These are phyloP conservation scores for Mycena kentingensis DNA, from an alignment of 768 basidiomycete species.

Conservation along the genomic window DNA sequence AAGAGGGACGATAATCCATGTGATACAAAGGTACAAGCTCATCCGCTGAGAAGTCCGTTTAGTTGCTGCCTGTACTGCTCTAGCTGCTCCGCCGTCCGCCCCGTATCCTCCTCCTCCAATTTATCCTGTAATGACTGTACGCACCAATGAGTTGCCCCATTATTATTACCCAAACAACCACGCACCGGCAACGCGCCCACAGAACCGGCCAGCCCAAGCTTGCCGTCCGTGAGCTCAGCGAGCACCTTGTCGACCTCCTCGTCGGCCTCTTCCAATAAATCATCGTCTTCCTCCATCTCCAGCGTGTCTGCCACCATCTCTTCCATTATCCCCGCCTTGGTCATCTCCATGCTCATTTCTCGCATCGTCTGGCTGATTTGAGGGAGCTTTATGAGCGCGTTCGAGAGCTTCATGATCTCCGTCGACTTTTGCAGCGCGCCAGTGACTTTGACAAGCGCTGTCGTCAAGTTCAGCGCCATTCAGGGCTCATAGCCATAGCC, in stretches of 20 bases:
- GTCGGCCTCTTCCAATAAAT: constrained; percentile 94
- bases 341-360: constrained; percentile 99
- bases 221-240: constrained; percentile 93
- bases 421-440: constrained; percentile 98
- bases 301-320: constrained; percentile 97
- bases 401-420: constrained; percentile 99
- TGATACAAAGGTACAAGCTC: constrained; percentile 17
- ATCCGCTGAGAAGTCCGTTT: constrained; percentile 78
- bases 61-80: constrained; percentile 86
- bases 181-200: constrained; percentile 48
- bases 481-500: not conserved
- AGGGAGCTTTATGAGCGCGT: constrained; percentile 85
- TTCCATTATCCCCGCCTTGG: constrained; percentile 96
- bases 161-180: constrained; percentile 9
- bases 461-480: constrained; percentile 1
- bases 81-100: constrained; percentile 90
- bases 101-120: constrained; percentile 78
- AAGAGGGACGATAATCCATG: constrained; percentile 18
- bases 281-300: constrained; percentile 91
- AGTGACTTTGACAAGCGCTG: constrained; percentile 96
- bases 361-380: constrained; percentile 93
- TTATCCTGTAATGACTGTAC: constrained; percentile 59
- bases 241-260: constrained; percentile 96
- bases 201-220: constrained; percentile 82
- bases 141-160: constrained; percentile 3